A percentile compares a stretch with the other conserved stretches of the same genome.
These are phyloP conservation scores for Barnettozyma wickerhamii DNA, from an alignment of 805 yeast species.

Conservation along the genomic window DNA sequence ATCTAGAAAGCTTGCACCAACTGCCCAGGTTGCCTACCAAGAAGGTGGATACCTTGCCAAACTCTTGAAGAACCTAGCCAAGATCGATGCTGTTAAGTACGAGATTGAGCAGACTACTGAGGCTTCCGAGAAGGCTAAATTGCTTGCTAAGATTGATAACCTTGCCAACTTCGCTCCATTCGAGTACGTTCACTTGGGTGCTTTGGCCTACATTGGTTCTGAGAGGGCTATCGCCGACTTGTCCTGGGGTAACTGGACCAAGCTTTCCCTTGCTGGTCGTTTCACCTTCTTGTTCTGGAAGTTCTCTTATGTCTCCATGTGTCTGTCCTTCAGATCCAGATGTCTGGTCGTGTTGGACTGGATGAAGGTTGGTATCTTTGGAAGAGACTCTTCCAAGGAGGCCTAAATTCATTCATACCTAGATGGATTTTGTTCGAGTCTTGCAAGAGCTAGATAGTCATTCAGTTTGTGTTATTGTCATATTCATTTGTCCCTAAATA, in stretches of 20 bases:
- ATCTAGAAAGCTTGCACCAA: constrained; percentile 80
- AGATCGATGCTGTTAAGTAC: constrained; percentile 34
- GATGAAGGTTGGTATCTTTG: constrained; percentile 82
- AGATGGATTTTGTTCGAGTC: not conserved
- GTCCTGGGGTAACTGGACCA: constrained; percentile 71
- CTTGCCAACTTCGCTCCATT: constrained; percentile 47
- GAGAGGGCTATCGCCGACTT: constrained; percentile 94
- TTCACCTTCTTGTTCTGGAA: constrained; percentile 92
- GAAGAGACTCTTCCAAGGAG: constrained; percentile 91
- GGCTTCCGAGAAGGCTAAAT: constrained; percentile 33
- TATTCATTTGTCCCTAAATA: too few species aligned
- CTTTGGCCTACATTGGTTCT: constrained; percentile 88
- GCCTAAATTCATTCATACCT: not conserved
- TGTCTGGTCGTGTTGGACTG: constrained; percentile 83
- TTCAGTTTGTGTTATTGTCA: too few species aligned
- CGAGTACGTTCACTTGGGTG: constrained; percentile 83
- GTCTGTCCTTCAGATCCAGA: constrained; percentile 83
- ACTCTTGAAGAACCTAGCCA: constrained; percentile 57
- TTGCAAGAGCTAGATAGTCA: too few species aligned
- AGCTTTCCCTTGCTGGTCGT: constrained; percentile 82
- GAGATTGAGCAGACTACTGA: constrained; percentile 30
- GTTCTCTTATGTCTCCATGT: constrained; percentile 84
- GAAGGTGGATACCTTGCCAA: constrained; percentile 79
- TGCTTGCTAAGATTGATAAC: constrained; percentile 42
- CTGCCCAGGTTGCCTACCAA: constrained; percentile 97